Base-by-base conservation (phyloP, 805 yeast genomes). In the Candida jianshihensis region DNA sequence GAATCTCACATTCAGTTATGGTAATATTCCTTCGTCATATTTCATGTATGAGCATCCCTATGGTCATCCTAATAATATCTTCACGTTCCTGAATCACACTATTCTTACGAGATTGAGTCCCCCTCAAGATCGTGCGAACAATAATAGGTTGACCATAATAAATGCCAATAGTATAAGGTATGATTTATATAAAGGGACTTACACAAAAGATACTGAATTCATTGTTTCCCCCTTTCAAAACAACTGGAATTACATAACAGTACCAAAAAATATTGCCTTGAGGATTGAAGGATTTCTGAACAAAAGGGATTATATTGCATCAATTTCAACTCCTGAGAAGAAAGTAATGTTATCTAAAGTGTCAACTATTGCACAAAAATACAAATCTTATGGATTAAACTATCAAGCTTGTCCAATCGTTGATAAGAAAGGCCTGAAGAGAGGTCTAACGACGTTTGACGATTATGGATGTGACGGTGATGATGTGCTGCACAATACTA, bases 121-220 rank as follows among this genome's bases (percentile, higher is more conserved):
- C 19, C 36, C 33, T 10, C 25, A 29, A 2, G 29, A 39, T 22
- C 21, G 18, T 19, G 12, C 20, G 13, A 43, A 17, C 9, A 15
- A 47, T 13, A 61, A 63, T 35, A 63, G 86, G 37, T 63, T 78
- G 20, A 71, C 87, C 19, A 60, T 84, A 31, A 74, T 85, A 41
- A 90, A 90, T 55, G 82, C 96, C 0, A 97, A 97, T 1, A 81
- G 95, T 5, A 72, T 89, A 3, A 71, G 97, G 36, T 90, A 85
- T 53, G 96, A 89, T 57, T 60, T 89, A 31, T 82, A 81, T 61
- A 73, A 78, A 53, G 97, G 97, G 0, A 78, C 81, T 2, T 89
- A 81, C 54, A 88, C 95, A 0, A 62, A 63, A 30, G 95, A 88
- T 56, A 69, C 90, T 0, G 82, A 82, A 47, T 90, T 69, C 53